Evolutionary conservation across 2,329 filamentous ascomycete species (phyloP).

Genomic region (Seiridium unicorne): DNA sequence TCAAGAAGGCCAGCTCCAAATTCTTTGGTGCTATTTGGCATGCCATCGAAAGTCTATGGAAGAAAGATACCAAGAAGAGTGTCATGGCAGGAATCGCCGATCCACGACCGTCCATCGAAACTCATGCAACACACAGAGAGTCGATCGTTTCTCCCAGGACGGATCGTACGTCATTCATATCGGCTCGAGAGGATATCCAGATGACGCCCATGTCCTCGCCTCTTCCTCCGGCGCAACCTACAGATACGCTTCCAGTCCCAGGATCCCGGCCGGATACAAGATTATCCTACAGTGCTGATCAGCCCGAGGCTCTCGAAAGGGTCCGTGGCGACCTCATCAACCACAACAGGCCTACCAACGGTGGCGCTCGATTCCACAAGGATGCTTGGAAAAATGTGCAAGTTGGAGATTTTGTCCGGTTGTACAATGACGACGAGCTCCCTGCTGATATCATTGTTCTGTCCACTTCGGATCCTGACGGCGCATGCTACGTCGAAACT

Average conservation of each 20-base stretch:
- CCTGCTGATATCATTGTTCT: conserved; percentile 91
- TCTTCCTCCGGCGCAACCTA: conserved; percentile 40
- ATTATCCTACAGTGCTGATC: conserved; percentile 34
- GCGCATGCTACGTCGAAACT: conserved; percentile 95
- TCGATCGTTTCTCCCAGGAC: conserved; percentile 52
- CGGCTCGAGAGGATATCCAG: conserved; percentile 72
- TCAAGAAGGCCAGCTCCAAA: conserved; percentile 84
- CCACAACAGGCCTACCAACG: conserved; percentile 59
- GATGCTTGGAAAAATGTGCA: conserved; percentile 94
- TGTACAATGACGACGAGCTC: conserved; percentile 95
- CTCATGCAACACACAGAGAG: conserved; percentile 51
- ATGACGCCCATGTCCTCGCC: conserved; percentile 95
- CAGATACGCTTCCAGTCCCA: conserved; percentile 25
- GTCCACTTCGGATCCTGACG: conserved; percentile 89
- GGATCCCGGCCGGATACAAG: conserved; percentile 26
- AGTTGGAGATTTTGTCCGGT: conserved; percentile 92
- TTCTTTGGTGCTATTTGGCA: conserved; percentile 54
- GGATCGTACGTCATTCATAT: conserved; percentile 47
- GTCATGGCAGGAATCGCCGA: conserved; percentile 52
- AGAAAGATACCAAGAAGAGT: conserved; percentile 45
- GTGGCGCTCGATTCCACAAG: conserved; percentile 82
- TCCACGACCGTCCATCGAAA: conserved; percentile 65
- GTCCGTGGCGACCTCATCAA: conserved; percentile 68
- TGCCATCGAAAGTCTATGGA: conserved; percentile 45
- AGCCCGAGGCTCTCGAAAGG: conserved; percentile 37